Percentiles rank a stretch among this genome's conserved stretches.
These are phyloP conservation scores for Cyberlindnera samutprakarnensis DNA, from an alignment of 805 yeast genomes.

Conservation along the genomic window DNA sequence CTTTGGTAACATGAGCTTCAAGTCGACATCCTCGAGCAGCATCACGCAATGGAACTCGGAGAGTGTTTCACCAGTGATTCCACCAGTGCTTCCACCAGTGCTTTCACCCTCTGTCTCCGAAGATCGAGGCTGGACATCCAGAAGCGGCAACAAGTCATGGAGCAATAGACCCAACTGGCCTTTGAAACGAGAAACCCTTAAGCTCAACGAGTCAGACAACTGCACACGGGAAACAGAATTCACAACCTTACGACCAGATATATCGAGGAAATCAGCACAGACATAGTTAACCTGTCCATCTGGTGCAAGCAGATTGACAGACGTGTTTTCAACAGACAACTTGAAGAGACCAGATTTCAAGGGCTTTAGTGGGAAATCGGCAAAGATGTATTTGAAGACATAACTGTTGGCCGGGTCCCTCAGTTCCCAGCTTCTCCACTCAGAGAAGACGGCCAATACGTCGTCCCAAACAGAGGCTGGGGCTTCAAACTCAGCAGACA, in stretches of 20 bases:
- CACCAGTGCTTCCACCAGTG: no score
- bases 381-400: conserved; percentile 46
- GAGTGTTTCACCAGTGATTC: neutral
- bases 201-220: neutral
- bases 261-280: conserved; percentile 23
- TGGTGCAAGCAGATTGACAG: conserved; percentile 4
- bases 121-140: no score
- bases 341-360: conserved; percentile 10
- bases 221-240: neutral
- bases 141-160: conserved; percentile 4
- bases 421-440: conserved; percentile 93
- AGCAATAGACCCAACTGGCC: conserved; percentile 4
- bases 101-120: no score
- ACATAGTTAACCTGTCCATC: conserved; percentile 14
- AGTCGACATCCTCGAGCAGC: conserved; percentile 7
- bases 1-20: conserved; percentile 5
- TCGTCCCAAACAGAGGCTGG: conserved; percentile 46
- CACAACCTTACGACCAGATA: conserved; percentile 8
- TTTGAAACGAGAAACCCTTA: conserved; percentile 4
- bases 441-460: conserved; percentile 52
- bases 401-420: conserved; percentile 50
- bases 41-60: neutral
- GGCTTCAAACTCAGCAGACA: conserved; percentile 30
- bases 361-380: conserved; percentile 2
- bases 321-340: conserved; percentile 26